Base-by-base conservation (phyloP, 73 alveolate genomes). In the Paramecium biaurelia region DNA sequence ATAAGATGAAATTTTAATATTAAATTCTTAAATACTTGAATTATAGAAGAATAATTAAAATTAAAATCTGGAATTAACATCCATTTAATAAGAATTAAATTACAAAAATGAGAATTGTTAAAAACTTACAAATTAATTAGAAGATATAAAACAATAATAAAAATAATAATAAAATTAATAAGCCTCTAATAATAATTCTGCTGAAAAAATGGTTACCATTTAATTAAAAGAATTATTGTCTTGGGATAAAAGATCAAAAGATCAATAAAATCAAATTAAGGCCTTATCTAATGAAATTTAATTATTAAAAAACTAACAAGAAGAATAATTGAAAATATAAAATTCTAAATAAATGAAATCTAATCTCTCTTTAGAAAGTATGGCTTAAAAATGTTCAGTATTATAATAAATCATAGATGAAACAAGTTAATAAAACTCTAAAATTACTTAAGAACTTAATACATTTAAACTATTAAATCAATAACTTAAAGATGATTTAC, bases 211-310 rank as follows among this genome's bases (percentile, higher is more conserved):
- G 34, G 90, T 79, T 2, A 43, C 90, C 4, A 79, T 79, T 4
- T 57, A 76, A 5, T 10, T 79, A 26, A 42, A 38, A 21, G 70
- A 79, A 1, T 47, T 79, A 24, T 10, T 79, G 8, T 20, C 8
- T 20, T 79, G 90, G 90, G 90, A 79, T 26, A 79, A 79, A 79
- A 79, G 74, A 26, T 79, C 90, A 11, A 79, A 79, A 24, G 90
- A 79, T 79, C 15, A 79, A 79, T 47, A 43, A 43, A 45, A 63
- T n/a, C 30, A 79, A 45, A 79, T 79, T 24, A 79, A 79, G 15
- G 90, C 56, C 7, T 79, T 79, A 45, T 79, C 24, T 8, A 79
- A 23, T 14, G 90, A 79, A 42, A 79, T 30, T 24, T 41, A 79
- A 45, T 79, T n/a, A 42, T 45, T 79, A 26, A 79, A 79, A 34